Evolutionary conservation across 352 stramenopile genomes (phyloP).

Genomic region (Phytophthora melonis): DNA sequence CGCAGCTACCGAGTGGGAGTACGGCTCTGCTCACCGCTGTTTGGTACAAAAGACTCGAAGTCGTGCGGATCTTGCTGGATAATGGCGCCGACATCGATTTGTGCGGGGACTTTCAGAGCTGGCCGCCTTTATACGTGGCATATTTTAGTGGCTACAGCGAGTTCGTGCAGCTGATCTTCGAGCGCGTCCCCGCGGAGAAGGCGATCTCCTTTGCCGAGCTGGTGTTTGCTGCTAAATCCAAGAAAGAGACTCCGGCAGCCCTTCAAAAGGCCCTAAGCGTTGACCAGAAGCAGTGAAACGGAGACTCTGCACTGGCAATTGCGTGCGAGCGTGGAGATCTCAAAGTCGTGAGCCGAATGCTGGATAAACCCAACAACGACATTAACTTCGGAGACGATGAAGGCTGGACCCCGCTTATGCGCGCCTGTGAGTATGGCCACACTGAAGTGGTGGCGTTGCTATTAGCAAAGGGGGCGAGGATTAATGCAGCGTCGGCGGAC

Average conservation of each 20-base stretch:
- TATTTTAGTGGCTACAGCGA: conserved; percentile 21
- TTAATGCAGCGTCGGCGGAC: neutral
- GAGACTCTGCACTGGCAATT: conserved; percentile 14
- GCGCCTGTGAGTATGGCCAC: neutral
- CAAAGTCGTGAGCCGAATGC: neutral
- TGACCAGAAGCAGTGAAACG: conserved; percentile 12
- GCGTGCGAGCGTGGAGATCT: conserved; percentile 9
- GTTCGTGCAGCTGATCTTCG: conserved; percentile 12
- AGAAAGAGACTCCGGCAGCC: neutral
- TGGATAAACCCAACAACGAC: conserved; percentile 13
- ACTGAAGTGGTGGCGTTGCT: conserved; percentile 3
- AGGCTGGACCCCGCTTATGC: conserved; percentile 12
- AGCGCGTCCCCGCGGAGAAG: conserved; percentile 2
- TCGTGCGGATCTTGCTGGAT: conserved; percentile 19
- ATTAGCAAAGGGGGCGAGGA: neutral
- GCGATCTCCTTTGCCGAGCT: neutral
- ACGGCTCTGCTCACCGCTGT: conserved; percentile 13
- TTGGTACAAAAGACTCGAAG: conserved; percentile 7
- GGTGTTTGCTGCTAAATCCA: neutral
- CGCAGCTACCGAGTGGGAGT: conserved; percentile 6
- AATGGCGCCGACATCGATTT: conserved; percentile 18
- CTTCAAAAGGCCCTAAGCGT: neutral
- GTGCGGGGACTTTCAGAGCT: conserved; percentile 15
- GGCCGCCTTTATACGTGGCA: neutral
- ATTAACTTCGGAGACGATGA: conserved; percentile 8